Evolutionary conservation across 768 basidiomycete species (phyloP).

Genomic region (Russula griseocarnosa): DNA sequence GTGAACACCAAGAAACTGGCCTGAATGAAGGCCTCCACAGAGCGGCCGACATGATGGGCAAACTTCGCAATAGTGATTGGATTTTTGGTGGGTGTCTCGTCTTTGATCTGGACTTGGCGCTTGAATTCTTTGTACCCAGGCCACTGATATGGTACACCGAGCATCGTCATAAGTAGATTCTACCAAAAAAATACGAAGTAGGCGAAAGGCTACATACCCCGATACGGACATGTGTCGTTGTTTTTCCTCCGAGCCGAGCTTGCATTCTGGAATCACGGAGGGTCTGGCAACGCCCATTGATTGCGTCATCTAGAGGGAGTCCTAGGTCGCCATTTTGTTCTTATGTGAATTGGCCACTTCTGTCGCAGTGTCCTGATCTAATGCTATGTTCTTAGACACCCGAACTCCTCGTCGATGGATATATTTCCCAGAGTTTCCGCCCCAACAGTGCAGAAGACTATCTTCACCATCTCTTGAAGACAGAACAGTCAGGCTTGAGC

Average conservation of each 20-base stretch:
- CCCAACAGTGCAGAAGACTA: slow-evolving; percentile 9
- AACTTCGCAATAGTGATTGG: slow-evolving; percentile 20
- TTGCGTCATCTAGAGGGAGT: slow-evolving; percentile 9
- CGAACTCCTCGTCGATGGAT: slow-evolving; percentile 20
- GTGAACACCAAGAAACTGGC: background rate
- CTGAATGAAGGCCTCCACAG: slow-evolving; percentile 18
- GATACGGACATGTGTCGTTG: slow-evolving; percentile 17
- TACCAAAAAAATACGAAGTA: background rate
- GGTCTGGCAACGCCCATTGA: slow-evolving; percentile 8
- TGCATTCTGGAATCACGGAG: background rate
- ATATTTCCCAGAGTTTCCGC: slow-evolving; percentile 11
- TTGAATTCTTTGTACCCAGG: slow-evolving; percentile 14
- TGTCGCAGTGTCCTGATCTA: background rate
- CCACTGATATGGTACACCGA: slow-evolving; percentile 15
- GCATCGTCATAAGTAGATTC: background rate
- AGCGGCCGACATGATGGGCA: slow-evolving; percentile 19
- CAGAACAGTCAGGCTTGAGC: background rate
- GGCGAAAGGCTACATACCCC: slow-evolving; percentile 4
- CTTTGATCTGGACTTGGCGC: slow-evolving; percentile 20
- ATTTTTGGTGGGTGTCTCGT: slow-evolving; percentile 12
- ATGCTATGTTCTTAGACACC: background rate
- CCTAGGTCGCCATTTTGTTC: slow-evolving; percentile 11
- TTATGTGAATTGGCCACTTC: background rate
- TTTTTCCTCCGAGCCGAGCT: slow-evolving; percentile 16
- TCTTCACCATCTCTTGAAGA: slow-evolving; percentile 19